Conservation (phyloP, 257 asterid species). For the Fraxinus cuspidata region DNA sequence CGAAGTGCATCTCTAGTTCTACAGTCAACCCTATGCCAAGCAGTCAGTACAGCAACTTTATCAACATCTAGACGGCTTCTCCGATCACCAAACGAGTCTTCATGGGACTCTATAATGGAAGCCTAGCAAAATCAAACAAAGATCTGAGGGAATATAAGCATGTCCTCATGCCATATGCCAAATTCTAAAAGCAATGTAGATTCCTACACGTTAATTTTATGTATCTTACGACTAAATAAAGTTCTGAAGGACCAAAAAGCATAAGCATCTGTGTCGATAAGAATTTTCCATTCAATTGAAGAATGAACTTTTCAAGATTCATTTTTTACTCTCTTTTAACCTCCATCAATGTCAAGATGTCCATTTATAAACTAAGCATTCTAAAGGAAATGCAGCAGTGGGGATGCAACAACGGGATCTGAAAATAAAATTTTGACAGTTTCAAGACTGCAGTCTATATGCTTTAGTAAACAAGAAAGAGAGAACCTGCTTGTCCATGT, state of each 20-base stretch:
- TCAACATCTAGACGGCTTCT: constrained; percentile 54
- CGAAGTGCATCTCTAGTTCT: constrained; percentile 89
- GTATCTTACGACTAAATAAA: neutral
- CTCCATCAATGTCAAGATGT: neutral
- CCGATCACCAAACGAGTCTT: constrained; percentile 45
- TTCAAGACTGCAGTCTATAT: neutral
- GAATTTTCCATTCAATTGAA: neutral
- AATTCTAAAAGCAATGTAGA: constrained; percentile 1
- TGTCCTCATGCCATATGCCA: neutral
- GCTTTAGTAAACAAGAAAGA: constrained; percentile 13
- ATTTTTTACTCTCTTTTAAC: neutral
- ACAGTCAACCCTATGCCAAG: constrained; percentile 89
- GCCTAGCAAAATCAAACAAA: constrained; percentile 46
- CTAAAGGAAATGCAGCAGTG: neutral
- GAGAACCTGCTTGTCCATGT: constrained; percentile 94
- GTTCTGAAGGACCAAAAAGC: neutral
- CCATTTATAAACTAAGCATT: neutral
- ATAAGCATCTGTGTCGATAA: neutral
- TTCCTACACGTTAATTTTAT: neutral
- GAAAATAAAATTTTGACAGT: neutral
- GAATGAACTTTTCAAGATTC: neutral
- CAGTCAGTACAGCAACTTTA: constrained; percentile 77
- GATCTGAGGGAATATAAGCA: neutral
- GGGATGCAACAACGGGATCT: neutral
- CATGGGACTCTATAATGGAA: constrained; percentile 58